phyloP scores from a whole-genome alignment of 2,329 filamentous ascomycete genomes.

The Paraphoma sp. region DNA sequence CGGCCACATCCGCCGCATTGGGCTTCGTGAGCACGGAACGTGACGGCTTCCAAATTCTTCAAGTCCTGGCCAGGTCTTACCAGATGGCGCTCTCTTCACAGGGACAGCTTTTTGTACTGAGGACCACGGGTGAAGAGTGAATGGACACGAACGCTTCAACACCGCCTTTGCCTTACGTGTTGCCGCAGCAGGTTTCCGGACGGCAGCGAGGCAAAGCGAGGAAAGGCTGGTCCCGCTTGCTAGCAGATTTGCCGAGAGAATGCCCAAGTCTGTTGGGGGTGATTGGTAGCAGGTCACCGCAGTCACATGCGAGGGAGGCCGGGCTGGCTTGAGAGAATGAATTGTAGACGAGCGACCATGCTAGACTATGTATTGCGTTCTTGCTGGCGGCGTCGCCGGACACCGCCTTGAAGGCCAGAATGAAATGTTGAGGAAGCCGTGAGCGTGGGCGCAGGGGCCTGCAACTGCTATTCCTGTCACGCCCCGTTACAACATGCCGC shows the following conservation, averaged over 20 bases:
- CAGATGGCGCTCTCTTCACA: not conserved
- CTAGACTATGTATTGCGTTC: not conserved
- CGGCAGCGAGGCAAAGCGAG: not conserved
- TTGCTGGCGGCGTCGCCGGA: too few species aligned
- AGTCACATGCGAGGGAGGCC: not conserved
- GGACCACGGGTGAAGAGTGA: not conserved
- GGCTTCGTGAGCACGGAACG: too few species aligned
- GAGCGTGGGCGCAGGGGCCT: not conserved
- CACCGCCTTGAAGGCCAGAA: not conserved
- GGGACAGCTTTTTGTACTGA: not conserved
- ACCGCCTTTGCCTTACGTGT: not conserved
- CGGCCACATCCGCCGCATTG: constrained; percentile 1
- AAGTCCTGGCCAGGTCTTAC: too few species aligned
- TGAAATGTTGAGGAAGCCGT: constrained; percentile 5
- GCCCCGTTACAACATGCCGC: not conserved
- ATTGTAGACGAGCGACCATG: not conserved
- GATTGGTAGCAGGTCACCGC: not conserved
- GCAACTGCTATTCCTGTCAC: not conserved
- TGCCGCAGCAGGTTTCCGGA: not conserved
- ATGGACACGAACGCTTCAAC: not conserved
- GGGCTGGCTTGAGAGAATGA: not conserved
- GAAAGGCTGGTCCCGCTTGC: not conserved
- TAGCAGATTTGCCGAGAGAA: constrained; percentile 1
- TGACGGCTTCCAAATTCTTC: too few species aligned
- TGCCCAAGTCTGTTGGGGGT: not conserved